Evolutionary conservation across 176 grass and related monocot species (phyloP), one percentile per base, ranked within the genome.

Genomic region (Aegilops longissima): DNA sequence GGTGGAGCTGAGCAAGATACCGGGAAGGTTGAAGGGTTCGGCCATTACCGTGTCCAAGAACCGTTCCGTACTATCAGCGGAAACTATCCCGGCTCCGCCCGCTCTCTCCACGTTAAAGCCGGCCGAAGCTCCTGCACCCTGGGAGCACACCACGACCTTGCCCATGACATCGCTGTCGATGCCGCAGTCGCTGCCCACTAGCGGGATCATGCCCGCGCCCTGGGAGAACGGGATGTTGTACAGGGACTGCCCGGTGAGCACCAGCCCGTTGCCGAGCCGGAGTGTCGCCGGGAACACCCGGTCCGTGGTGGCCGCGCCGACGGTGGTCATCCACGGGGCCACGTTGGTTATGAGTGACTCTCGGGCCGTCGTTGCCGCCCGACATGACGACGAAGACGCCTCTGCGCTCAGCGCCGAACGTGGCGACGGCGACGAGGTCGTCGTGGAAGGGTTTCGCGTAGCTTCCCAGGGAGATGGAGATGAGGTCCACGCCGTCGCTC

Each of bases 401-500:
- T 1, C 5, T 14, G 3, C 81, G 74, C 11, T 29, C 59, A 24
- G 86, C 85, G 9, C 80, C 81, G n/a, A 91, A 91, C 20, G 34
- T 6, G 2, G 63, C 90, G 9, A 85, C 67, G 56, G 90, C 36
- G 2, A 80, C 9, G 6, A 25, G 0, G 33, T 91, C 45, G 9
- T 47, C 17, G 62, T 88, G 13, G 51, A 84, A 84, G 20, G 49
- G 12, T 0, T 9, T 8, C 4, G 0, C 6, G 1, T 1, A 2
- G 11, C 4, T 2, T 2, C 76, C 85, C 8, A 85, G 0, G 61
- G 89, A 91, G 2, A 91, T 9, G 5, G 81, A 88, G 1, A 91
- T 31, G 67, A 91, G 49, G 77, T 91, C 86, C 1, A 91, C 86
- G 20, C 90, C 90, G 29, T 91, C 90, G 21, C 44, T 33, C 23